phyloP scores from a whole-genome alignment of 768 basidiomycete genomes.

The Suillus lakei region DNA sequence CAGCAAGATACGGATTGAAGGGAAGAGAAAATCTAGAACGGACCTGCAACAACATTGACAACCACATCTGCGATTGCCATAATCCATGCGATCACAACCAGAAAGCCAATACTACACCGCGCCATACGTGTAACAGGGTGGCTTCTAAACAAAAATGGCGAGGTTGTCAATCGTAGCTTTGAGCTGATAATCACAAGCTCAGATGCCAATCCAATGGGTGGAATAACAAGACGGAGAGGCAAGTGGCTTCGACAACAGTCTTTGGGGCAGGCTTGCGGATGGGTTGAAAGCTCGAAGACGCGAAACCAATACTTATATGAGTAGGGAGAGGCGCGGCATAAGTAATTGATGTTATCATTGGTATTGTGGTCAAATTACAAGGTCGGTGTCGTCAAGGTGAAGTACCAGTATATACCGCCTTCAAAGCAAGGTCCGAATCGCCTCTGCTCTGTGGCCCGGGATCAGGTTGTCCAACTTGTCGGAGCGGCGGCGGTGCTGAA shows the following conservation, averaged over 20 bases:
- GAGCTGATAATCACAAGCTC: background rate
- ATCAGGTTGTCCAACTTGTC: background rate
- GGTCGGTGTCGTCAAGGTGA: background rate
- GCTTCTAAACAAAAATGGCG: constrained; percentile 32
- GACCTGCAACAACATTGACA: constrained; percentile 84
- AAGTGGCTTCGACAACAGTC: background rate
- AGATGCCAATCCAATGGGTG: background rate
- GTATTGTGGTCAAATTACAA: background rate
- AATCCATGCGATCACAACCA: constrained; percentile 93
- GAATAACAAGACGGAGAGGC: background rate
- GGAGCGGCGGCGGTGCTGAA: too few relatives aligned
- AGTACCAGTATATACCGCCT: background rate
- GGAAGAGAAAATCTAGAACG: constrained; percentile 17
- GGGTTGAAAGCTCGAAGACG: background rate
- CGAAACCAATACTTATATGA: background rate
- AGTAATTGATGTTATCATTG: background rate
- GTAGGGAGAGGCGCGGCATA: background rate
- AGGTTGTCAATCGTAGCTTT: background rate
- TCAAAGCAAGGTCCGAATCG: too few relatives aligned
- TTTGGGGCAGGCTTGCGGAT: background rate
- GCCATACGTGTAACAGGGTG: constrained; percentile 62
- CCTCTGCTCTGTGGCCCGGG: background rate
- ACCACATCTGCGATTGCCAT: constrained; percentile 98
- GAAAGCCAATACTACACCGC: constrained; percentile 89
- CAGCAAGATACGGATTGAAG: constrained; percentile 2